Evolutionary conservation across 1,284 basidiomycete genomes (phyloP).

Genomic region (Mixia osmundae): DNA sequence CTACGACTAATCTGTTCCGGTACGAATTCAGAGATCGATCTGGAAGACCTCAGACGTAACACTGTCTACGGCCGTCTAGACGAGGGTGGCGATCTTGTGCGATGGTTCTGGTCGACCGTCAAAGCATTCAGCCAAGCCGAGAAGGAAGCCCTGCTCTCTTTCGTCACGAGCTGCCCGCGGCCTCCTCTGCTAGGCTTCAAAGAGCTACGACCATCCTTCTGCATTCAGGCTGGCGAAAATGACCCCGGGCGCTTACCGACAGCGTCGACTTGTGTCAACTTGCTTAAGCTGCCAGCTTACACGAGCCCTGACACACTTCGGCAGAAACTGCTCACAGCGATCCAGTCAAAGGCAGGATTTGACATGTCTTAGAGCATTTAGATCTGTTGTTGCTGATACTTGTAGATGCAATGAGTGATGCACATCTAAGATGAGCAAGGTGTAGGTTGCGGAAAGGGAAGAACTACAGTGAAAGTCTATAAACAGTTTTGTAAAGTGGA

Average conservation of each 20-base stretch:
- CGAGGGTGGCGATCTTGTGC: constrained; percentile 41
- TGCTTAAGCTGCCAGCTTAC: constrained; percentile 42
- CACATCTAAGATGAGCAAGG: too few relatives aligned
- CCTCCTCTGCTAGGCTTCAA: constrained; percentile 75
- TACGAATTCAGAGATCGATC: constrained; percentile 35
- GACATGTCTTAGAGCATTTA: constrained; percentile 34
- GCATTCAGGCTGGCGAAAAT: constrained; percentile 67
- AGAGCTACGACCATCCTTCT: constrained; percentile 60
- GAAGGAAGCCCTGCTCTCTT: constrained; percentile 47
- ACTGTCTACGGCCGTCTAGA: constrained; percentile 54
- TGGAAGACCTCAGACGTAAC: constrained; percentile 49
- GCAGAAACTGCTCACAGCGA: constrained; percentile 63
- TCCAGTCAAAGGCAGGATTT: constrained; percentile 63
- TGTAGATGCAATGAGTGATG: too few relatives aligned
- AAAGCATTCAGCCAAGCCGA: constrained; percentile 39
- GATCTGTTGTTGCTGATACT: too few relatives aligned
- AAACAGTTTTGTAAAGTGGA: too few relatives aligned
- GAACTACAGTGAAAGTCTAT: too few relatives aligned
- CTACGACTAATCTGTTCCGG: constrained; percentile 25
- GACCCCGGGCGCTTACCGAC: constrained; percentile 25
- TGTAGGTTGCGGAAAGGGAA: too few relatives aligned
- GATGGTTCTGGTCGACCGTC: constrained; percentile 23
- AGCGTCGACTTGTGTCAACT: constrained; percentile 47
- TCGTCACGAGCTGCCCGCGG: constrained; percentile 72
- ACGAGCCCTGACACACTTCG: constrained; percentile 35